Evolutionary conservation across 2,329 filamentous ascomycete species (phyloP).

Genomic region (Talaromyces albobiverticillius): DNA sequence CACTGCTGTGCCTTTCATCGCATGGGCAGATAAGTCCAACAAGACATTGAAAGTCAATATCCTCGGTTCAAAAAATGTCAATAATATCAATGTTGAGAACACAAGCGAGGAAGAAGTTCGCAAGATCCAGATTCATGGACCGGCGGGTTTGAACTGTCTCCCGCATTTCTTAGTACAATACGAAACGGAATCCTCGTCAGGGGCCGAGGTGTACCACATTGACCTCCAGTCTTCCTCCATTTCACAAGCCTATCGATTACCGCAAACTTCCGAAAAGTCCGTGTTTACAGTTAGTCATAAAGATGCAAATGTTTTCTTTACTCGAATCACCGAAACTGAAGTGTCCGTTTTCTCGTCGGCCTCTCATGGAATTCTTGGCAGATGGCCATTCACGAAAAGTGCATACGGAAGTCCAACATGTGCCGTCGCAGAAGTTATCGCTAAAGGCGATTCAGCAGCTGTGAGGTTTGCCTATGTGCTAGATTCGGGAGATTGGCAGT

Average conservation of each 20-base stretch:
- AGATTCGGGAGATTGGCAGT: conserved; percentile 69
- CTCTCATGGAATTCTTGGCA: conserved; percentile 71
- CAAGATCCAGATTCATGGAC: conserved; percentile 66
- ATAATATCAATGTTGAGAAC: conserved; percentile 38
- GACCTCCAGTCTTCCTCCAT: conserved; percentile 67
- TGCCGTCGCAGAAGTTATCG: conserved; percentile 77
- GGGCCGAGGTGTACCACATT: conserved; percentile 83
- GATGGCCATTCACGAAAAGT: conserved; percentile 62
- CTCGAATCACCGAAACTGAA: conserved; percentile 72
- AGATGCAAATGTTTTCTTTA: conserved; percentile 84
- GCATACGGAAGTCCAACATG: conserved; percentile 55
- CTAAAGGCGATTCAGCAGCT: conserved; percentile 69
- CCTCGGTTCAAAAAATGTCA: conserved; percentile 41
- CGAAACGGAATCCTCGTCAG: conserved; percentile 66
- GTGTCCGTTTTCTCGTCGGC: conserved; percentile 70
- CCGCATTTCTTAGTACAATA: conserved; percentile 85
- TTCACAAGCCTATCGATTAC: conserved; percentile 76
- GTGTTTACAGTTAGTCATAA: conserved; percentile 75
- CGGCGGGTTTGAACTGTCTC: conserved; percentile 66
- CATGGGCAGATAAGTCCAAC: conserved; percentile 43
- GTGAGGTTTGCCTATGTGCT: conserved; percentile 71
- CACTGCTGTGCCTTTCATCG: conserved; percentile 40
- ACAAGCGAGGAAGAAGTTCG: conserved; percentile 48
- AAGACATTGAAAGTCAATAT: conserved; percentile 46
- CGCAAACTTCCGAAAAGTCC: conserved; percentile 66